phyloP scores from a whole-genome alignment of 257 asterid species.

The Primulina huaijiensis region DNA sequence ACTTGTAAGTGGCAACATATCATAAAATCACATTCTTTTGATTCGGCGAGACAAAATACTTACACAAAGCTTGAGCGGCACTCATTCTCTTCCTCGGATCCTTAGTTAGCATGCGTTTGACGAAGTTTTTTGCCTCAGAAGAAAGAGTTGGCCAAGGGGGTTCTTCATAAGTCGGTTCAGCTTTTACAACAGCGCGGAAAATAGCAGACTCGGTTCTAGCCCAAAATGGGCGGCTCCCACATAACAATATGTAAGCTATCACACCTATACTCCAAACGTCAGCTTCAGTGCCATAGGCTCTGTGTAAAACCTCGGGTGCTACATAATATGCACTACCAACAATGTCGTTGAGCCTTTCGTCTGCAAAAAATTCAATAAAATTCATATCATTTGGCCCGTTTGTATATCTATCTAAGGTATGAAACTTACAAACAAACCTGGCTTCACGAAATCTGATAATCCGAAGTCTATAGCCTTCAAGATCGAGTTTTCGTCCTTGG shows the following conservation, averaged over 20 bases:
- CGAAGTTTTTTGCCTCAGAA: constrained; percentile 80
- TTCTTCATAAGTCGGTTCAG: constrained; percentile 80
- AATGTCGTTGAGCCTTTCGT: constrained; percentile 88
- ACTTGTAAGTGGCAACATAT: constrained; percentile 13
- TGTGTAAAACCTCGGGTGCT: constrained; percentile 93
- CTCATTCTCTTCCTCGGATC: constrained; percentile 96
- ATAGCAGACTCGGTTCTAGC: constrained; percentile 95
- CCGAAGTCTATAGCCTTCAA: constrained; percentile 97
- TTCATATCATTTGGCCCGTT: background rate
- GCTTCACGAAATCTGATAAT: constrained; percentile 87
- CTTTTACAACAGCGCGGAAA: constrained; percentile 85
- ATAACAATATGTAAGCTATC: constrained; percentile 69
- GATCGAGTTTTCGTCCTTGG: constrained; percentile 71
- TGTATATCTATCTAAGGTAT: background rate
- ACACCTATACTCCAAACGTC: constrained; percentile 98
- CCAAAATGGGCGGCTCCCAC: constrained; percentile 97
- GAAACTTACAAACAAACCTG: constrained; percentile 51
- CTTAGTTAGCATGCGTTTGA: constrained; percentile 66
- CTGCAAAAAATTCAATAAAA: constrained; percentile 36
- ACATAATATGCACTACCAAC: constrained; percentile 98
- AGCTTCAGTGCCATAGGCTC: constrained; percentile 89
- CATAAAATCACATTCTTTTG: background rate
- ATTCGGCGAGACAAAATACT: constrained; percentile 28
- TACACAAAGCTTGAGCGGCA: constrained; percentile 91
- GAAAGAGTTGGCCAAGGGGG: constrained; percentile 89